Base-by-base conservation (phyloP, 225 moss, liverwort and hornwort species). In the Bryum argenteum region DNA sequence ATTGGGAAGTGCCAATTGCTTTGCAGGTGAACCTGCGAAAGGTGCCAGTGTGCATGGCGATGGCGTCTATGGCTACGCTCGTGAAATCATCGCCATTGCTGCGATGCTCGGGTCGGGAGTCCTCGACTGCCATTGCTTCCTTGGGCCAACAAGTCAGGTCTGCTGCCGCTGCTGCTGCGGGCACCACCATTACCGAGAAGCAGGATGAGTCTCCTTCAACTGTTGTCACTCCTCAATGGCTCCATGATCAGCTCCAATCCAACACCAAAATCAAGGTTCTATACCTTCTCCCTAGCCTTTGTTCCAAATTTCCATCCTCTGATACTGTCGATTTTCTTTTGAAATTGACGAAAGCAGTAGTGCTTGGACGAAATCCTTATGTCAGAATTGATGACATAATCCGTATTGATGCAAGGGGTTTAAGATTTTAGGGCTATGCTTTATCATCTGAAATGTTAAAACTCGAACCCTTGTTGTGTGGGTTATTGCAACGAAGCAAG, bases 171-270 rank as follows among this genome's bases (percentile, higher is more conserved):
- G 22, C 78, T 7, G 72, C 74, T 48, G 68, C 56, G 48, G 54
- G 54, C 33, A 33, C 70, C 13, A 71, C 48, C 8, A 64, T 19
- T 11, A 63, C 73, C 48, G 12, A 14, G 0, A 80, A 54, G 77
- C 53, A 54, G 17, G 38, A 28, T 9, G 54, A 72, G 14, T 11
- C 55, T 62, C 84, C 83, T 17, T 74, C 61, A 39, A 59, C 79
- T 9, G 87, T 84, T 68, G 87, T 77, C 23, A 79, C 84, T 11
- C 79, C 84, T 1, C 60, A 84, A 15, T 87, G 87, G 87, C 68
- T 87, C 54, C 73, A 81, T 24, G 81, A 84, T 50, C 78, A 74
- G 50, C 78, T 81, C 50, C 38, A 79, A 23, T 69, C 56, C 4
- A 75, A 70, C 53, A 38, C 26, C 64, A 81, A 74, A 20, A 74